phyloP scores from a whole-genome alignment of 345 rosid species.

The Eucalyptus regnans region DNA sequence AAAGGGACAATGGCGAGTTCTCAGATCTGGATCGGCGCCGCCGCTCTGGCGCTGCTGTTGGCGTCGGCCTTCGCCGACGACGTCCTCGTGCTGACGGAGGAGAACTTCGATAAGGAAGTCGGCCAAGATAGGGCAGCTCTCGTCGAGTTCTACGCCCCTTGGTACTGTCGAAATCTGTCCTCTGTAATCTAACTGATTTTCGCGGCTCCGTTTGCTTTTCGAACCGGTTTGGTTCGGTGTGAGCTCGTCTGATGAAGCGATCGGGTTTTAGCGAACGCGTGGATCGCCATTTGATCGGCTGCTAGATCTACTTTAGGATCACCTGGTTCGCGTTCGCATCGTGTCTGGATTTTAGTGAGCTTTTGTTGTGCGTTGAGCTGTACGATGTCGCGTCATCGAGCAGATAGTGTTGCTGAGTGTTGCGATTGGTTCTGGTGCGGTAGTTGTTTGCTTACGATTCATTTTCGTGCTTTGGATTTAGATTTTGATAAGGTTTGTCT shows the following conservation, averaged over 20 bases:
- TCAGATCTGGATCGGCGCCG: constrained; percentile 66
- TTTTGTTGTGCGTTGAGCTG: not conserved
- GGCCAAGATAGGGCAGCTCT: constrained; percentile 91
- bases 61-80: constrained; percentile 66
- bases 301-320: not conserved
- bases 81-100: constrained; percentile 77
- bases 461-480: not conserved
- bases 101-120: constrained; percentile 88
- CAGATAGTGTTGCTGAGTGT: not conserved
- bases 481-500: not conserved
- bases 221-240: not conserved
- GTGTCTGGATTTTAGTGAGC: not conserved
- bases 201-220: not conserved
- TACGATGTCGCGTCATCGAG: not conserved
- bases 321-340: not conserved
- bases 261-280: not conserved
- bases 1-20: constrained; percentile 25
- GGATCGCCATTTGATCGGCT: not conserved
- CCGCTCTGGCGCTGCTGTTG: constrained; percentile 27
- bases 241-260: not conserved
- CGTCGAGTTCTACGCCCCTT: constrained; percentile 98
- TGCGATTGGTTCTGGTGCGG: not conserved
- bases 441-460: not conserved
- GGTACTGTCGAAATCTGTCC: constrained; percentile 20
- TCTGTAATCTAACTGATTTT: not conserved